phyloP scores from a whole-genome alignment of 1,284 basidiomycete species.

The Xerocomus nothofagi region DNA sequence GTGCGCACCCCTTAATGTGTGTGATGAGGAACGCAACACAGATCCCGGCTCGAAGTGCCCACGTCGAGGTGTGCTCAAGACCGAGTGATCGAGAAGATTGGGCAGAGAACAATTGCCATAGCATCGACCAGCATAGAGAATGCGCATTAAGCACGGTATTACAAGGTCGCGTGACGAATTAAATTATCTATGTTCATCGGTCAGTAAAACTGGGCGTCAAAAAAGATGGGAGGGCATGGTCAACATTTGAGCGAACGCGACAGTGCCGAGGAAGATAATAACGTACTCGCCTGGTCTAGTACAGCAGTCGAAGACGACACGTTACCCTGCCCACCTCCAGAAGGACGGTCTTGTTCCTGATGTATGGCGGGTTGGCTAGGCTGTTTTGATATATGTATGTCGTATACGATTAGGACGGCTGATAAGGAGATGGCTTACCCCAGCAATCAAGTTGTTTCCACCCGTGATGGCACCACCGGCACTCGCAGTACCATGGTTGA shows the following conservation, averaged over 20 bases:
- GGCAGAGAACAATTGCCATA: not conserved
- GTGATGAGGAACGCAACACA: not conserved
- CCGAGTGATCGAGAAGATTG: not conserved
- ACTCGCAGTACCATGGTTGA: constrained; percentile 14
- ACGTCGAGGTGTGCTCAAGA: not conserved
- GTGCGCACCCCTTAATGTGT: not conserved
- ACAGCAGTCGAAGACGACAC: constrained; percentile 20
- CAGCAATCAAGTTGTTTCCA: constrained; percentile 26
- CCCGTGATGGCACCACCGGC: constrained; percentile 2
- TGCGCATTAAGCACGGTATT: not conserved
- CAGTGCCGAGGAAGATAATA: not conserved
- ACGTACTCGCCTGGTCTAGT: constrained; percentile 24
- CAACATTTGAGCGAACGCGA: not conserved
- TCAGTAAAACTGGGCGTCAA: constrained; percentile 27
- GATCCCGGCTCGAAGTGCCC: not conserved
- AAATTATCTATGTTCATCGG: not conserved
- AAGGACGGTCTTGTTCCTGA: constrained; percentile 29
- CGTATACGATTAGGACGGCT: constrained; percentile 2
- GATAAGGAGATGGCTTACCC: constrained; percentile 16
- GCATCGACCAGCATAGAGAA: not conserved
- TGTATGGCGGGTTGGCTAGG: constrained; percentile 25
- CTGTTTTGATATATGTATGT: constrained; percentile 8
- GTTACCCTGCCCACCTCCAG: constrained; percentile 18
- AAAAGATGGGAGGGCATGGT: not conserved
- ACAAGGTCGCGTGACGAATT: constrained; percentile 1